Percentiles rank a stretch among this genome's conserved stretches.
phyloP scores from a whole-genome alignment of 805 yeast species.

The Candida hungchunana region DNA sequence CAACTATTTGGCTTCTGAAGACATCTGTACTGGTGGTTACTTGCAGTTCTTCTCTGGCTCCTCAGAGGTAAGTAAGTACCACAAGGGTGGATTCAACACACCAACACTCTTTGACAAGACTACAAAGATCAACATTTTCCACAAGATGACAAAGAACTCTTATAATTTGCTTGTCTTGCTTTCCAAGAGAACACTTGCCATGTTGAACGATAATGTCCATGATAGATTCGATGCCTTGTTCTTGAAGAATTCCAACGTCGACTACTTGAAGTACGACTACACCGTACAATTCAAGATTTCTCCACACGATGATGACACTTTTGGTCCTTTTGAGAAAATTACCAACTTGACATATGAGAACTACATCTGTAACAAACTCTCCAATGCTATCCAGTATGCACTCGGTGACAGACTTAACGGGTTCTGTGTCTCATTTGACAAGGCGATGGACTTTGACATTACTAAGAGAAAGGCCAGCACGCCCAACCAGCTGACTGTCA shows the following conservation, averaged over 20 bases:
- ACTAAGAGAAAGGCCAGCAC: slow-evolving; percentile 50
- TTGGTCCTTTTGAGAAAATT: slow-evolving; percentile 69
- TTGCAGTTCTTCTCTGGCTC: slow-evolving; percentile 56
- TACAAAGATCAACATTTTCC: slow-evolving; percentile 72
- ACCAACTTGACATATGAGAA: slow-evolving; percentile 67
- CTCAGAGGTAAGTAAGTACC: slow-evolving; percentile 32
- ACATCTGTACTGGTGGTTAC: slow-evolving; percentile 58
- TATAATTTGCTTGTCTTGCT: slow-evolving; percentile 57
- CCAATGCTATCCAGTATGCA: slow-evolving; percentile 52
- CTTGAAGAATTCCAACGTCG: slow-evolving; percentile 51
- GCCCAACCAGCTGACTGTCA: slow-evolving; percentile 30
- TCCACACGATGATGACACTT: slow-evolving; percentile 37
- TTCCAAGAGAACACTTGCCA: slow-evolving; percentile 62
- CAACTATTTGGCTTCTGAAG: slow-evolving; percentile 76
- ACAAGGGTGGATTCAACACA: slow-evolving; percentile 60
- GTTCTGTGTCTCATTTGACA: slow-evolving; percentile 31
- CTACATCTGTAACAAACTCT: slow-evolving; percentile 57
- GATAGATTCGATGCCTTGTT: slow-evolving; percentile 83
- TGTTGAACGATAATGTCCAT: slow-evolving; percentile 72
- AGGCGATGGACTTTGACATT: slow-evolving; percentile 29
- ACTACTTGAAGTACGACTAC: slow-evolving; percentile 63
- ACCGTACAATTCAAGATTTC: slow-evolving; percentile 44
- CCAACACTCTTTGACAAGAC: slow-evolving; percentile 76
- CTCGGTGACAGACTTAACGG: slow-evolving; percentile 44
- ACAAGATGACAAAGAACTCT: slow-evolving; percentile 72